Percentiles rank a stretch among this genome's conserved stretches.
Evolutionary conservation across 306 rosid species (phyloP).

Genomic region (Ziziphus jujuba): DNA sequence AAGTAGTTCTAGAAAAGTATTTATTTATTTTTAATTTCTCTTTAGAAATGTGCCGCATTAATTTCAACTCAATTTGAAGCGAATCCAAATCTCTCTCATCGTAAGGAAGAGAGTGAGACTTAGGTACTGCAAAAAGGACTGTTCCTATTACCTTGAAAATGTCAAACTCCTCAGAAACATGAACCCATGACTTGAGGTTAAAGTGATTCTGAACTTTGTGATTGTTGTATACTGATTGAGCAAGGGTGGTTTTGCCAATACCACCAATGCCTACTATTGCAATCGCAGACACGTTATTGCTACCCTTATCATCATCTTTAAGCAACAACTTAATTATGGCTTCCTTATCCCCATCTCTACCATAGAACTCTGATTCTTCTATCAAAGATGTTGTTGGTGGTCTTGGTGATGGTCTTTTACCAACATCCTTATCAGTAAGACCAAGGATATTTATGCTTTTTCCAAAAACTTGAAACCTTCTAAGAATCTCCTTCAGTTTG

Average conservation of each 20-base stretch:
- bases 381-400: no score
- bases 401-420: no score
- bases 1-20: no score
- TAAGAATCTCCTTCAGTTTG: no score
- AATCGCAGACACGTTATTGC: neutral
- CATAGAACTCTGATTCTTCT: no score
- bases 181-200: conserved; percentile 4
- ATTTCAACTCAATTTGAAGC: neutral
- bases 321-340: no score
- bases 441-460: no score
- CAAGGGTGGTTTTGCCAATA: conserved; percentile 9
- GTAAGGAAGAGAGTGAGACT: neutral
- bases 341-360: no score
- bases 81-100: neutral
- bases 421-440: no score
- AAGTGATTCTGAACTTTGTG: neutral
- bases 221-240: neutral
- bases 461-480: no score
- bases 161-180: conserved; percentile 8
- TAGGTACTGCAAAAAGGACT: neutral
- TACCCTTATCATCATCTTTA: neutral
- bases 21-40: no score
- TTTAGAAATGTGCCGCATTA: no score
- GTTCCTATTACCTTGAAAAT: neutral
- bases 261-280: conserved; percentile 14